Percentiles rank a stretch among this genome's conserved stretches.
phyloP scores from a whole-genome alignment of 805 yeast species.

The Nakazawaea peltata region DNA sequence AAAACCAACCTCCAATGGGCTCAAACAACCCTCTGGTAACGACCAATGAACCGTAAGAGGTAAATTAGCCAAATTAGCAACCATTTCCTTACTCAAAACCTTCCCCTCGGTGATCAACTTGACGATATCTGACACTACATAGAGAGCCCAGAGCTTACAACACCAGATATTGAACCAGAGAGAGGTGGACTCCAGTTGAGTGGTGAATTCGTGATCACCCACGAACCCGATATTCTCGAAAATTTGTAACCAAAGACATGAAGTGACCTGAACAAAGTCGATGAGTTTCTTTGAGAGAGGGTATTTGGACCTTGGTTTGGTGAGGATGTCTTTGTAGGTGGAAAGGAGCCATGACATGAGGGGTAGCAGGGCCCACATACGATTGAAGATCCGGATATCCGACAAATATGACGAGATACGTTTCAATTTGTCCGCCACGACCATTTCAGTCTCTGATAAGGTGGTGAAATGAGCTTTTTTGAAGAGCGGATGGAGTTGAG shows the following conservation, averaged over 20 bases:
- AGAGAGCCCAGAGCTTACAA: slow-evolving; percentile 25
- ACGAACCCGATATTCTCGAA: slow-evolving; percentile 26
- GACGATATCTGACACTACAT: slow-evolving; percentile 23
- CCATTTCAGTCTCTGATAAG: background rate
- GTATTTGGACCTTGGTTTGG: slow-evolving; percentile 4
- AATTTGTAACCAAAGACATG: slow-evolving; percentile 23
- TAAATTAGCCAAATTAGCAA: slow-evolving; percentile 24
- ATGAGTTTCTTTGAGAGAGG: slow-evolving; percentile 15
- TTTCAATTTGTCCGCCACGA: slow-evolving; percentile 14
- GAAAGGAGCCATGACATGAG: slow-evolving; percentile 17
- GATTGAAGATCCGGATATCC: slow-evolving; percentile 26
- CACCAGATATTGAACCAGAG: slow-evolving; percentile 24
- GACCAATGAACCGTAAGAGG: slow-evolving; percentile 32
- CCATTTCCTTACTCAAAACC: slow-evolving; percentile 12
- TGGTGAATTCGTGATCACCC: slow-evolving; percentile 23
- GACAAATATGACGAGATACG: slow-evolving; percentile 23
- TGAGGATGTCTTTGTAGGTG: slow-evolving; percentile 9
- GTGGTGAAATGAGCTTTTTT: too few species aligned
- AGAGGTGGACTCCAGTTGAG: slow-evolving; percentile 13
- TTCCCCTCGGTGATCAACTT: slow-evolving; percentile 11
- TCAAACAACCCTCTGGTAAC: slow-evolving; percentile 23
- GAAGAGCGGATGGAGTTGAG: too few species aligned
- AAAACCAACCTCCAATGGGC: slow-evolving; percentile 23
- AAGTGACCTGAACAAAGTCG: slow-evolving; percentile 17
- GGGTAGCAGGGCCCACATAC: slow-evolving; percentile 27